A percentile compares a stretch with the other conserved stretches of the same genome.
phyloP scores from a whole-genome alignment of 179 eudicot genomes.

The Amaranthus tricolor region DNA sequence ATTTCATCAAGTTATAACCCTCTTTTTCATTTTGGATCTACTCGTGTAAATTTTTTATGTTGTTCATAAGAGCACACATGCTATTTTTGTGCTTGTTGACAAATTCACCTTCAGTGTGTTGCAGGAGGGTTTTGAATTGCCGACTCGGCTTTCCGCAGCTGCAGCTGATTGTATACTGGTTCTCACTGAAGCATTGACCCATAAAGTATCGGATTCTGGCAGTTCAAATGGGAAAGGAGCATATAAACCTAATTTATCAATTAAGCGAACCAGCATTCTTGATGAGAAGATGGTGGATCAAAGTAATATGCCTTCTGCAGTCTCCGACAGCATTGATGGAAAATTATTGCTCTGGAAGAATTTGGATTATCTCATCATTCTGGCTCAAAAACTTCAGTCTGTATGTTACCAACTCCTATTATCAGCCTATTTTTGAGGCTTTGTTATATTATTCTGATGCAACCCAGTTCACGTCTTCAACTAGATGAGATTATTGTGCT shows the following conservation, averaged over 20 bases:
- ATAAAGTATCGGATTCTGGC: slow-evolving; percentile 33
- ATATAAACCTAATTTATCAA: slow-evolving; percentile 21
- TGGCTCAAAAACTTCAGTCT: slow-evolving; percentile 56
- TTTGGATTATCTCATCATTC: slow-evolving; percentile 55
- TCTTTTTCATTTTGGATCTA: background rate
- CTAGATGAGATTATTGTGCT: background rate
- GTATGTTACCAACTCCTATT: slow-evolving; percentile 41
- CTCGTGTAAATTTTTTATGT: background rate
- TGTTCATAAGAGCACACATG: background rate
- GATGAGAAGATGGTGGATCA: slow-evolving; percentile 36
- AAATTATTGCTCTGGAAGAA: slow-evolving; percentile 63
- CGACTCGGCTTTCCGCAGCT: slow-evolving; percentile 78
- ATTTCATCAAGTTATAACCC: background rate
- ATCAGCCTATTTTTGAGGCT: background rate
- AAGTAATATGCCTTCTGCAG: slow-evolving; percentile 34
- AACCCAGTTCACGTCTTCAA: background rate
- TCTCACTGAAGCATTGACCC: slow-evolving; percentile 50
- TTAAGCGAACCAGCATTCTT: slow-evolving; percentile 26
- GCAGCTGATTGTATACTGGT: slow-evolving; percentile 76
- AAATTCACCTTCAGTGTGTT: slow-evolving; percentile 42
- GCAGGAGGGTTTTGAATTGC: slow-evolving; percentile 80
- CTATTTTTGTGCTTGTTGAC: slow-evolving; percentile 7
- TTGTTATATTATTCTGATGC: background rate
- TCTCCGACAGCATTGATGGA: slow-evolving; percentile 37
- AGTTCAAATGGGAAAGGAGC: slow-evolving; percentile 33